A percentile compares a stretch with the other conserved stretches of the same genome.
phyloP scores from a whole-genome alignment of 2,329 filamentous ascomycete genomes.

The Cladophialophora psammophila region DNA sequence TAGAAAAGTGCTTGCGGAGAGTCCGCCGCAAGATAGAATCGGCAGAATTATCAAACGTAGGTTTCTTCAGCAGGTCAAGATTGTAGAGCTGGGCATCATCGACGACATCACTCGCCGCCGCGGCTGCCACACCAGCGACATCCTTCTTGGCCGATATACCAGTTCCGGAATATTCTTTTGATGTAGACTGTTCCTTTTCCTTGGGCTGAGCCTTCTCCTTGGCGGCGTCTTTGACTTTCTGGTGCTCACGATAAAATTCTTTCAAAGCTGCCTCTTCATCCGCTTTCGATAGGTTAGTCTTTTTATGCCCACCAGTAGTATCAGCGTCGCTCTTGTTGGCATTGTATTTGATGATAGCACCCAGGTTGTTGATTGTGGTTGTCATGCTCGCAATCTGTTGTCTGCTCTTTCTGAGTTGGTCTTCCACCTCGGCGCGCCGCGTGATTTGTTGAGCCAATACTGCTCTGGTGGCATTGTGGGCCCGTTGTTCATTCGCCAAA shows the following conservation, averaged over 20 bases:
- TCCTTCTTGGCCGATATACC: background rate
- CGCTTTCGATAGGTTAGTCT: background rate
- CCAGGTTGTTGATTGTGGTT: conserved; percentile 33
- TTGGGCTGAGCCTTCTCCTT: conserved; percentile 14
- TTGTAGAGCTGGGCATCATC: conserved; percentile 33
- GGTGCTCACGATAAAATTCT: conserved; percentile 27
- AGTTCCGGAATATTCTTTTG: conserved; percentile 2
- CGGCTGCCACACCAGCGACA: background rate
- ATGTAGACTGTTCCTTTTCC: conserved; percentile 12
- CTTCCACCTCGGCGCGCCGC: conserved; percentile 22
- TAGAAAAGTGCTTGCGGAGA: conserved; percentile 35
- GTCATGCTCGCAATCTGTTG: conserved; percentile 32
- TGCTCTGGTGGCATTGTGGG: conserved; percentile 33
- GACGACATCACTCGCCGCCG: background rate
- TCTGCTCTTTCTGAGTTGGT: conserved; percentile 23
- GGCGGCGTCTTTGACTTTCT: conserved; percentile 5
- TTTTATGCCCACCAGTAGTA: background rate
- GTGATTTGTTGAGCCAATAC: conserved; percentile 29
- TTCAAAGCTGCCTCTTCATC: conserved; percentile 24
- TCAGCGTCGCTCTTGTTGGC: conserved; percentile 7
- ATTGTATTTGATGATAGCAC: conserved; percentile 36
- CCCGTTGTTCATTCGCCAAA: conserved; percentile 36
- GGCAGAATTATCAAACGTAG: conserved; percentile 19
- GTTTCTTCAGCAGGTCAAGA: conserved; percentile 28
- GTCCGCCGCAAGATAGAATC: conserved; percentile 26